Percentiles rank a stretch among this genome's conserved stretches.
phyloP scores from a whole-genome alignment of 2,329 filamentous ascomycete species.

The Cytospora chrysosperma region DNA sequence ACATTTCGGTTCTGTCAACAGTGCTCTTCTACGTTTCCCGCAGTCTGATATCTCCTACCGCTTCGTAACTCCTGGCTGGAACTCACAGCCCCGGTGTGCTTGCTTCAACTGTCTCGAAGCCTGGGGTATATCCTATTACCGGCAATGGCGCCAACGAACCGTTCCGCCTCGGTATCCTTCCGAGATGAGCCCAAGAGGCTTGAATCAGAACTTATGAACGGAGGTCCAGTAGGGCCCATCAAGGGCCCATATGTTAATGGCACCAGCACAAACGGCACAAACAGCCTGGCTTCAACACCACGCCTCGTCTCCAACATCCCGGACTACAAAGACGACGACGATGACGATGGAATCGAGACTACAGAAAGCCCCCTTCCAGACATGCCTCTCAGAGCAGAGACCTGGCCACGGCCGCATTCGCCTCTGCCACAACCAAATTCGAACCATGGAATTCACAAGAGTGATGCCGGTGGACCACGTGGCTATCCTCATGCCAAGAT shows the following conservation, averaged over 20 bases:
- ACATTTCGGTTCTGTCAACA: neutral
- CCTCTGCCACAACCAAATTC: constrained; percentile 25
- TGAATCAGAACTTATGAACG: constrained; percentile 2
- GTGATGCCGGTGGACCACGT: constrained; percentile 36
- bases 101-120: neutral
- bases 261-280: constrained; percentile 14
- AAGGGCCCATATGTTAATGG: constrained; percentile 16
- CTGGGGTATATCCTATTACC: neutral
- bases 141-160: constrained; percentile 9
- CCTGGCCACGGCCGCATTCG: constrained; percentile 19
- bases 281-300: constrained; percentile 18
- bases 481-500: constrained; percentile 33
- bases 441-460: constrained; percentile 33
- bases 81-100: neutral
- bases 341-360: neutral
- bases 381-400: constrained; percentile 8
- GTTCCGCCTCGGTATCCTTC: neutral
- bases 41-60: neutral
- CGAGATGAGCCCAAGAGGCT: neutral
- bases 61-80: neutral
- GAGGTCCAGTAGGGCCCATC: constrained; percentile 16
- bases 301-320: neutral
- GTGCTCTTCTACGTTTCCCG: neutral
- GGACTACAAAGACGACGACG: neutral
- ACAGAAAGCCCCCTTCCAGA: neutral